These are phyloP conservation scores for Yarrowia hollandica DNA, from an alignment of 805 yeast genomes.

Conservation along the genomic window DNA sequence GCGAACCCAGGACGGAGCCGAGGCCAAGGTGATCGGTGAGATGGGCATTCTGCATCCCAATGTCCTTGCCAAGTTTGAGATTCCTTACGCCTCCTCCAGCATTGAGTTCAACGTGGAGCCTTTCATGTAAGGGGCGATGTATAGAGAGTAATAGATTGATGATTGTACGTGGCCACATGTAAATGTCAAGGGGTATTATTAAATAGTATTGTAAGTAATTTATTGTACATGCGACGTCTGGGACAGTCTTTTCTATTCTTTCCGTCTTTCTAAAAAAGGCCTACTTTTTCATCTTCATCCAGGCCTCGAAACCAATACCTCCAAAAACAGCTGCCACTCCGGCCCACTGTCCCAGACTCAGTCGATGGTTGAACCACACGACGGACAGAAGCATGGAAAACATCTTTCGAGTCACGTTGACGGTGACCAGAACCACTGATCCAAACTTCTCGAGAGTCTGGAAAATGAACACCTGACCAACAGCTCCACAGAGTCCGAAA, in stretches of 20 bases:
- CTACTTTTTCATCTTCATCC: slow-evolving; percentile 43
- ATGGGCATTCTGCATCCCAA: slow-evolving; percentile 96
- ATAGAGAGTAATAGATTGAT: slow-evolving; percentile 13
- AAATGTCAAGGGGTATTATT: too few relatives aligned
- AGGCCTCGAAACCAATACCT: slow-evolving; percentile 82
- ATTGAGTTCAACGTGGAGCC: slow-evolving; percentile 89
- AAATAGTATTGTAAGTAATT: too few relatives aligned
- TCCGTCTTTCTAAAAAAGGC: background rate
- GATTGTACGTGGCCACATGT: too few relatives aligned
- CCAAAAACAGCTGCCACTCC: slow-evolving; percentile 80
- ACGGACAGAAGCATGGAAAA: slow-evolving; percentile 90
- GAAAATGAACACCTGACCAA: slow-evolving; percentile 94
- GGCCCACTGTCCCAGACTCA: slow-evolving; percentile 65
- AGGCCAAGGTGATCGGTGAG: slow-evolving; percentile 56
- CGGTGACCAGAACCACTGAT: slow-evolving; percentile 80
- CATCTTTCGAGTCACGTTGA: slow-evolving; percentile 96
- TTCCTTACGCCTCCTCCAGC: slow-evolving; percentile 88
- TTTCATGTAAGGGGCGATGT: slow-evolving; percentile 57
- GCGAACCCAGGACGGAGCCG: slow-evolving; percentile 53
- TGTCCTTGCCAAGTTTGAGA: slow-evolving; percentile 80
- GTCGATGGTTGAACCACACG: slow-evolving; percentile 75
- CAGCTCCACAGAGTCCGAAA: slow-evolving; percentile 78
- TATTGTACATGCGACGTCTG: too few relatives aligned
- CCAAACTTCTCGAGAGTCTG: slow-evolving; percentile 80
- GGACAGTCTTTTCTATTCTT: too few relatives aligned